A percentile compares a stretch with the other conserved stretches of the same genome.
phyloP scores from a whole-genome alignment of 2,329 filamentous ascomycete species.

The Trichophyton benhamiae region DNA sequence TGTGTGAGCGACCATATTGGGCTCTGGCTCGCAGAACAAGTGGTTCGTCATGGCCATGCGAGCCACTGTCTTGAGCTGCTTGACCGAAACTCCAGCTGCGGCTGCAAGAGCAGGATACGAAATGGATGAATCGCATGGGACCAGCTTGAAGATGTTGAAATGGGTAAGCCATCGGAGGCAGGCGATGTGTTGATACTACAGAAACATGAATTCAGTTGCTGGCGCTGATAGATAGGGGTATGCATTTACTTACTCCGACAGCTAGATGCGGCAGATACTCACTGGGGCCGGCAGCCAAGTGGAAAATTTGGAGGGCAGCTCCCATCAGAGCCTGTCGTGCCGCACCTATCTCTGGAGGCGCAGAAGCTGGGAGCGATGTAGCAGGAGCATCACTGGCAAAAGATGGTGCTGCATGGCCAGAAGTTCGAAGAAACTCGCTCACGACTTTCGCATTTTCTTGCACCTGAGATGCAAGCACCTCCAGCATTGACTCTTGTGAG shows the following conservation, averaged over 20 bases:
- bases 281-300: constrained; percentile 17
- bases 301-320: constrained; percentile 16
- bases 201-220: neutral
- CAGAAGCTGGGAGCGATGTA: constrained; percentile 14
- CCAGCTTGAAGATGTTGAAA: constrained; percentile 20
- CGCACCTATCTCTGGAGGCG: neutral
- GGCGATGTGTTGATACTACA: constrained; percentile 17
- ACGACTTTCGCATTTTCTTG: neutral
- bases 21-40: constrained; percentile 43
- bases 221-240: neutral
- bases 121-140: constrained; percentile 18
- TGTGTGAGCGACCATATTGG: constrained; percentile 44
- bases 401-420: neutral
- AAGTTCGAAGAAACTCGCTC: neutral
- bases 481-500: neutral
- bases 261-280: constrained; percentile 12
- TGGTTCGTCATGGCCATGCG: constrained; percentile 47
- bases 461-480: neutral
- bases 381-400: neutral
- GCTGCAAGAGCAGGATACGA: constrained; percentile 20
- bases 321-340: constrained; percentile 16
- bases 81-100: constrained; percentile 16
- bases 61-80: constrained; percentile 26
- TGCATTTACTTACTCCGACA: neutral
- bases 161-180: constrained; percentile 22